Evolutionary conservation across 139 green algal genomes (phyloP).

Genomic region (Chlorella sp.): DNA sequence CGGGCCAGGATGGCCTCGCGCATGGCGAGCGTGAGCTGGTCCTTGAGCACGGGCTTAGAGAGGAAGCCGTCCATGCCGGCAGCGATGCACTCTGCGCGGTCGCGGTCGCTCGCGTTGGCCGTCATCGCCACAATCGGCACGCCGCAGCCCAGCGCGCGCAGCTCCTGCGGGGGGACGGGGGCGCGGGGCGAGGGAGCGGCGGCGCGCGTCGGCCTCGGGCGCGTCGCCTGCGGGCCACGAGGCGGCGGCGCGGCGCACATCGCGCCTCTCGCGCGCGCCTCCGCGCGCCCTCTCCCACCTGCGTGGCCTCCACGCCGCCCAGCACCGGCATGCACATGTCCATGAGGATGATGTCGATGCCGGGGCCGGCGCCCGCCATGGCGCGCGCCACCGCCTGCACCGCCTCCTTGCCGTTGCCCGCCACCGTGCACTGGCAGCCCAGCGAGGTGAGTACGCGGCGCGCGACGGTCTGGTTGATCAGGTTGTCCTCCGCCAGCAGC

Average conservation of each 20-base stretch:
- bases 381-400: constrained; percentile 49
- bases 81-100: constrained; percentile 76
- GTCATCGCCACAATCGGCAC: constrained; percentile 93
- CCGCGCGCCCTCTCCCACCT: constrained; percentile 10
- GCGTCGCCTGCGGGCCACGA: background rate
- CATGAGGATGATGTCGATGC: constrained; percentile 79
- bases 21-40: constrained; percentile 56
- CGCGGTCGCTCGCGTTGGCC: constrained; percentile 76
- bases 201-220: background rate
- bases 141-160: constrained; percentile 54
- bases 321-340: constrained; percentile 94
- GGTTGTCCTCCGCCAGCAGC: constrained; percentile 88
- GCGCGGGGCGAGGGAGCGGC: background rate
- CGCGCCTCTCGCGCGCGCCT: background rate
- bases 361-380: background rate
- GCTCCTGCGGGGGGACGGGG: constrained; percentile 5
- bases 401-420: constrained; percentile 63
- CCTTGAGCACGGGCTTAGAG: constrained; percentile 82
- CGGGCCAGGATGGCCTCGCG: constrained; percentile 14
- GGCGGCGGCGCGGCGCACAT: background rate
- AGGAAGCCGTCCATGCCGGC: constrained; percentile 93
- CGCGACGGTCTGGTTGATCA: constrained; percentile 87
- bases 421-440: constrained; percentile 53
- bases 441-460: constrained; percentile 74
- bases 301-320: constrained; percentile 82